Base-by-base conservation (phyloP, 2,329 filamentous ascomycete species). In the Fusarium setosum region DNA sequence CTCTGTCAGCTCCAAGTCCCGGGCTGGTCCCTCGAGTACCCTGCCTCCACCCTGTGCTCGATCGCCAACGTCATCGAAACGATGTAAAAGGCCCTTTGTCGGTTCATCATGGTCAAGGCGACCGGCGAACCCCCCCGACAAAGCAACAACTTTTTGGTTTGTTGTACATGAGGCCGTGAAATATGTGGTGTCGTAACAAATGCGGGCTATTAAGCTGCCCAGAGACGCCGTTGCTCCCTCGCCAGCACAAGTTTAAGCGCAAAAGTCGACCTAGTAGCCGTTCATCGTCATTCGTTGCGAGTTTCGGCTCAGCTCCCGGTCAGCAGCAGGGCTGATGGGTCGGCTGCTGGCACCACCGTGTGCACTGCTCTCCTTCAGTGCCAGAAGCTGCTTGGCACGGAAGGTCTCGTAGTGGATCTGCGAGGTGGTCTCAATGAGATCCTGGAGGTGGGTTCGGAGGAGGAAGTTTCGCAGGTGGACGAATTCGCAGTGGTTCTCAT, bases 331-430 rank as follows among this genome's bases (percentile, higher is more conserved):
- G 79, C 93, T 97, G 85, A 99, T 99, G 76, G 96, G 96, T 79
- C 95, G 88, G 74, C 77, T 78, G 84, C 93, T 96, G 69, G 90
- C 88, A 72, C 89, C 84, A 69, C 90, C 92, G 69, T 93, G 92
- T 72, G 93, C 93, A 77, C 93, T 97, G 86, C 92, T 97, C 86
- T 99, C 96, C 89, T 98, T 99, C 79, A 99, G 88, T 59, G 96
- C 96, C 77, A 99, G 84, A 75, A 99, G 86, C 83, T 99, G 96
- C 90, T 99, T 99, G 75, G 96, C 94, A 82, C 96, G 94, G 94
- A 99, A 99, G 61, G 94, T 97, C 87, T 99, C 96, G 86, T 99
- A 99, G 87, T 99, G 96, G 82, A 97, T 99, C 86, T 99, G 96
- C 72, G 94, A 97, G 45, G 96, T 99, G 29, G 96, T 99, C 84